These are phyloP conservation scores for Cicer judaicum DNA, from an alignment of 306 rosid genomes.

Conservation along the genomic window DNA sequence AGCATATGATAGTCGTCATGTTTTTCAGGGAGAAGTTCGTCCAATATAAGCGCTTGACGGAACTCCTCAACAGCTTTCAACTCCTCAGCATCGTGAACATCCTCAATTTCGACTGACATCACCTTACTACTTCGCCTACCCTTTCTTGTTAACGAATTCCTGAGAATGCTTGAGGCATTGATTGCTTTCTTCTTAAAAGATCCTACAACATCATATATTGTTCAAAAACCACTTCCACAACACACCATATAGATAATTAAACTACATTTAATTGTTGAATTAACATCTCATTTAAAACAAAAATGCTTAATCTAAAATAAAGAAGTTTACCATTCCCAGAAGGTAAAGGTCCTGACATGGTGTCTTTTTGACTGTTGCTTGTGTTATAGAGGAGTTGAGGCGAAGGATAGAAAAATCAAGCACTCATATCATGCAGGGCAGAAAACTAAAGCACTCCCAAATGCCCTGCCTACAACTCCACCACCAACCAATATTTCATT, in stretches of 20 bases:
- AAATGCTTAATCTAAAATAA: background rate
- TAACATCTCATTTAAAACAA: background rate
- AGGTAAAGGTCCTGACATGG: constrained; percentile 58
- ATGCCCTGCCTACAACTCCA: constrained; percentile 60
- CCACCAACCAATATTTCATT: constrained; percentile 34
- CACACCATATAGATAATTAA: background rate
- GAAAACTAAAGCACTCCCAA: constrained; percentile 50
- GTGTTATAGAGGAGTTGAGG: constrained; percentile 29
- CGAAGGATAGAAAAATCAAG: constrained; percentile 55
- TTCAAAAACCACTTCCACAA: constrained; percentile 42
- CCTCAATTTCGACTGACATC: constrained; percentile 79
- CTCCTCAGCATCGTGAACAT: constrained; percentile 75
- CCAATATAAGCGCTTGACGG: constrained; percentile 75
- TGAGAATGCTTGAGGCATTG: constrained; percentile 68
- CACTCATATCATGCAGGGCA: constrained; percentile 66
- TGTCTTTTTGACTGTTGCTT: constrained; percentile 15
- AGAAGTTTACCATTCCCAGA: constrained; percentile 38
- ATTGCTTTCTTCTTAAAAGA: constrained; percentile 69
- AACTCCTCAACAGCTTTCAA: constrained; percentile 70
- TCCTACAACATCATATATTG: constrained; percentile 44
- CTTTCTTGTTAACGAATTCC: constrained; percentile 64
- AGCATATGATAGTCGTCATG: constrained; percentile 92
- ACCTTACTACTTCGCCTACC: constrained; percentile 84
- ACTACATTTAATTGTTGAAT: background rate
- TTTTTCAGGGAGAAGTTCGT: constrained; percentile 76